These are phyloP conservation scores for Mycosphaerelloides madeirae DNA, from an alignment of 2,329 filamentous ascomycete species.

Conservation along the genomic window DNA sequence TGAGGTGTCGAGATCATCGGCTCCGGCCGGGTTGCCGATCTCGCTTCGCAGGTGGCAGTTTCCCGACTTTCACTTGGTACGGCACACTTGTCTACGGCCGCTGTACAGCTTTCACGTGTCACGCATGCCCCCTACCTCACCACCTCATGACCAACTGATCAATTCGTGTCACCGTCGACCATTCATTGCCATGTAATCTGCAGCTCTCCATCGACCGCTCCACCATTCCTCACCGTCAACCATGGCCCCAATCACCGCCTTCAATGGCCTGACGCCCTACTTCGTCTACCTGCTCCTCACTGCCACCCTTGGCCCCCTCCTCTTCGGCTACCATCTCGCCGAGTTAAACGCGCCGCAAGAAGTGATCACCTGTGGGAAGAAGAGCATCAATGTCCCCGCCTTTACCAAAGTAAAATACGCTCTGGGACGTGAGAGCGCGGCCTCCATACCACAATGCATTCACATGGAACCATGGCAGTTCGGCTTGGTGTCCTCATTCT, in stretches of 20 bases:
- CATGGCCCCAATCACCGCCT: conserved; percentile 15
- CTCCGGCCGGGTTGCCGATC: too few species aligned
- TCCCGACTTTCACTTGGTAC: too few species aligned
- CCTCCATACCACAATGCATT: conserved; percentile 67
- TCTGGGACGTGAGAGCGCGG: conserved; percentile 60
- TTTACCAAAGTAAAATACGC: conserved; percentile 32
- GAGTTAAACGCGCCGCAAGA: conserved; percentile 94
- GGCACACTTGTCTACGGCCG: too few species aligned
- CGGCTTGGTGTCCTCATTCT: conserved; percentile 82
- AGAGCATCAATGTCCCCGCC: conserved; percentile 38
- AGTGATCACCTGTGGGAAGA: conserved; percentile 79
- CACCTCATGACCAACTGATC: too few species aligned
- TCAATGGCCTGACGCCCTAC: conserved; percentile 62
- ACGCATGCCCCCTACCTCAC: too few species aligned
- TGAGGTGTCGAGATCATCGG: too few species aligned
- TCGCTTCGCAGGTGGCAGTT: too few species aligned
- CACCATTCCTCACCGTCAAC: neutral
- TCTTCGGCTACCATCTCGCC: conserved; percentile 91
- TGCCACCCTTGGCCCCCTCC: conserved; percentile 78
- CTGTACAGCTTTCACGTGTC: too few species aligned
- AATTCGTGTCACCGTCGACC: too few species aligned
- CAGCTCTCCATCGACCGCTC: neutral
- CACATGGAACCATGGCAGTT: conserved; percentile 79
- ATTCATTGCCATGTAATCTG: too few species aligned
- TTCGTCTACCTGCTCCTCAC: conserved; percentile 71